Evolutionary conservation across 2,329 filamentous ascomycete genomes (phyloP).

Genomic region (Stachybotrys chartarum): DNA sequence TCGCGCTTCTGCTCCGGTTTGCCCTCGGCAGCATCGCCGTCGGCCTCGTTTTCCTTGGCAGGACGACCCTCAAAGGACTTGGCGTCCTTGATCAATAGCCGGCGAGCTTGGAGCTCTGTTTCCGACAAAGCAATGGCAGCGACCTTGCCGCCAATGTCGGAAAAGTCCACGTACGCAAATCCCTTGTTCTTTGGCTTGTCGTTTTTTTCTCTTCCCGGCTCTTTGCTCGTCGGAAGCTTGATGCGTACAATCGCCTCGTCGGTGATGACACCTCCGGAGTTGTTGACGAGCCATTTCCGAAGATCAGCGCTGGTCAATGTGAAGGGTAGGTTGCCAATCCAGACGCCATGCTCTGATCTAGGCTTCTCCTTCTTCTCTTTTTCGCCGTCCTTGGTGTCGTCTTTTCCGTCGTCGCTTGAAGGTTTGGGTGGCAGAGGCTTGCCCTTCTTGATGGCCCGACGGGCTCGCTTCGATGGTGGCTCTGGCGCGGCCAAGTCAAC

Average conservation of each 20-base stretch:
- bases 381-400: constrained; percentile 25
- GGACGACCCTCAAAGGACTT: constrained; percentile 89
- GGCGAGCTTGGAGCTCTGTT: constrained; percentile 66
- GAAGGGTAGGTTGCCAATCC: constrained; percentile 96
- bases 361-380: constrained; percentile 38
- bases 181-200: constrained; percentile 63
- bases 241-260: constrained; percentile 74
- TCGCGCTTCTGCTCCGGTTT: constrained; percentile 24
- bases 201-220: constrained; percentile 25
- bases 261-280: constrained; percentile 58
- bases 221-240: constrained; percentile 65
- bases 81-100: constrained; percentile 87
- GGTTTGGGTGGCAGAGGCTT: constrained; percentile 46
- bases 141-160: constrained; percentile 59
- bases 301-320: constrained; percentile 66
- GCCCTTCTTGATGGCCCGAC: constrained; percentile 82
- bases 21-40: constrained; percentile 18
- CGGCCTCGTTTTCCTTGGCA: constrained; percentile 46
- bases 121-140: constrained; percentile 85
- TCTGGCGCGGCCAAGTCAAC: constrained; percentile 87
- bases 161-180: constrained; percentile 94
- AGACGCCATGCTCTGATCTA: constrained; percentile 78
- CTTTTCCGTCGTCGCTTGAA: constrained; percentile 26
- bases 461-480: constrained; percentile 88
- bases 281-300: constrained; percentile 70